Percentiles rank a stretch among this genome's conserved stretches.
phyloP scores from a whole-genome alignment of 768 basidiomycete species.

The Mycena filopes region DNA sequence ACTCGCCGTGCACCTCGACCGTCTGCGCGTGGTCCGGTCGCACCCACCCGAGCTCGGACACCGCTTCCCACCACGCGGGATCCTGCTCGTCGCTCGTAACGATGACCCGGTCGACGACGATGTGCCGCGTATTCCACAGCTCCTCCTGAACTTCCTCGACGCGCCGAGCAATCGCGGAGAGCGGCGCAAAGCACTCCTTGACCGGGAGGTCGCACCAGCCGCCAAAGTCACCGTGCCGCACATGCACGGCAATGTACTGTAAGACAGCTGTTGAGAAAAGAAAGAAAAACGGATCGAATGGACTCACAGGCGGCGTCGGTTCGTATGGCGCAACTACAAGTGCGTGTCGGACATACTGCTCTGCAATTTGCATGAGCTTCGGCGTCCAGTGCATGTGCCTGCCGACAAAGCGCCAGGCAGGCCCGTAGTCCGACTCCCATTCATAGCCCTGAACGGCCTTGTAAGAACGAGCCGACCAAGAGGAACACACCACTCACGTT shows the following conservation, averaged over 20 bases:
- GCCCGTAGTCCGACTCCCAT: constrained; percentile 43
- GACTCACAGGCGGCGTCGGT: constrained; percentile 41
- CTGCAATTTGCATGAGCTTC: constrained; percentile 37
- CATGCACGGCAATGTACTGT: constrained; percentile 49
- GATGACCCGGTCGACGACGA: constrained; percentile 43
- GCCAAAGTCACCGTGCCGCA: constrained; percentile 47
- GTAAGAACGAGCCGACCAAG: background rate
- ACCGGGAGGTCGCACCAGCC: constrained; percentile 38
- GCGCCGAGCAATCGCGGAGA: constrained; percentile 41
- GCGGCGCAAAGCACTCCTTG: constrained; percentile 43
- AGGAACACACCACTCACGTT: constrained; percentile 24
- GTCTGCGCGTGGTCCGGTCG: constrained; percentile 46
- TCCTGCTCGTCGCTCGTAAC: constrained; percentile 53
- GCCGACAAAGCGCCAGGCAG: constrained; percentile 48
- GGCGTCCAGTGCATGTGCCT: constrained; percentile 43
- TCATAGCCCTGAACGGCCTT: constrained; percentile 36
- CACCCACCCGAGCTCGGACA: constrained; percentile 43
- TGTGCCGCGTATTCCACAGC: constrained; percentile 35
- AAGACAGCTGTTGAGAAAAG: constrained; percentile 40
- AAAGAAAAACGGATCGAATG: background rate
- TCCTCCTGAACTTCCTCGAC: constrained; percentile 46
- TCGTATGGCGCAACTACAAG: constrained; percentile 26
- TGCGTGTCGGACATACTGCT: constrained; percentile 36
- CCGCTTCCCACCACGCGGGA: constrained; percentile 44
- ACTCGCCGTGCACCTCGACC: constrained; percentile 45